Evolutionary conservation across 352 stramenopile species (phyloP).

Genomic region (Globisporangium takayamanum): DNA sequence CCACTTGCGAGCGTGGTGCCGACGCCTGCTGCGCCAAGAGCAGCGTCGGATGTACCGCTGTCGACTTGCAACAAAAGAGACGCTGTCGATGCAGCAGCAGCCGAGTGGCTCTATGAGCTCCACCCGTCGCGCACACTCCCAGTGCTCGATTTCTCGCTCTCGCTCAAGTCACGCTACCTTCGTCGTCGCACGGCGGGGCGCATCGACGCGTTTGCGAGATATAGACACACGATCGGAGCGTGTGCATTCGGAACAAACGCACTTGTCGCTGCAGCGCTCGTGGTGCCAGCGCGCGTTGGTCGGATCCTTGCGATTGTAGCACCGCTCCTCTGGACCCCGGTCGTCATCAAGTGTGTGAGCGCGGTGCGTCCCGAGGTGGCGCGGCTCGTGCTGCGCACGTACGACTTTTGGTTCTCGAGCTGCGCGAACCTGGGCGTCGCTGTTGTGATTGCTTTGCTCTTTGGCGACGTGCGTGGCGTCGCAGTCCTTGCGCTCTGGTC

Average conservation of each 20-base stretch:
- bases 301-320: background rate
- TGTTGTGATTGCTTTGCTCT: background rate
- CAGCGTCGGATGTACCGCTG: no score
- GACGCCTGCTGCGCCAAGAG: no score
- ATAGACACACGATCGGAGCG: background rate
- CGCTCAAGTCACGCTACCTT: constrained; percentile 6
- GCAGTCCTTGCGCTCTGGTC: background rate
- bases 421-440: constrained; percentile 1
- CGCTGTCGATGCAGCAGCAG: no score
- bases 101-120: constrained; percentile 3
- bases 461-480: background rate
- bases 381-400: background rate
- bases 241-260: background rate
- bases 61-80: no score
- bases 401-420: constrained; percentile 8
- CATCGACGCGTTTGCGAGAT: background rate
- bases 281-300: background rate
- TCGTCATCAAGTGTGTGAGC: background rate
- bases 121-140: background rate
- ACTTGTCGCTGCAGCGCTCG: background rate
- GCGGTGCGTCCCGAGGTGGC: constrained; percentile 1
- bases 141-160: constrained; percentile 3
- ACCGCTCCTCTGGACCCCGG: background rate
- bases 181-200: background rate
- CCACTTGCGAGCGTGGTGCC: no score